Base-by-base conservation (phyloP, 805 yeast genomes). In the Lachancea sp. region DNA sequence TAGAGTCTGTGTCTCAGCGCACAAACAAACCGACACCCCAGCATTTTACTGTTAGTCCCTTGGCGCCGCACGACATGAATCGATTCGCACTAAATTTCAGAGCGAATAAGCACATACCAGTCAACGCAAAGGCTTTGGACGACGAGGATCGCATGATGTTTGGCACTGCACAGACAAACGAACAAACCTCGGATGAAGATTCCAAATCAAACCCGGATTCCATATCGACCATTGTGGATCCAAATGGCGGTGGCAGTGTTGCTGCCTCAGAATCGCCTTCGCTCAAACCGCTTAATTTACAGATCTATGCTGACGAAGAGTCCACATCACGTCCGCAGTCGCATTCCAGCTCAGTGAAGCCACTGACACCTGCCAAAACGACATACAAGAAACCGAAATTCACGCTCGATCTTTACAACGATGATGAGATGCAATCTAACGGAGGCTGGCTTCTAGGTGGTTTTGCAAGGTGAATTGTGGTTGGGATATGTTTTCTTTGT, bases 381-480 rank as follows among this genome's bases (percentile, higher is more conserved):
- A 43, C 38, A 31, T 58, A 57, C 51, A 60, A 59, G 45, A 62
- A 56, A 43, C 59, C 64, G 13, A 47, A 47, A 15, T 47, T 58
- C 11, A 54, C 64, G 3, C 44, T 63, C 11, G 62, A 62, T 47
- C 48, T 63, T 15, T 63, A 63, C 39, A 65, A 61, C 18, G 62
- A 56, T 38, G 51, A 49, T 16, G 63, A 56, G 19, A 36, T 48
- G 36, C 55, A 52, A 35, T 53, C 52, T 32, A 47, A 49, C 6
- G 58, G 55, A 25, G 57, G 54, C 18, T 63, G 68, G 68, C 49
- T 58, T 11, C 45, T 63, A 16, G 66, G 66, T 12, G 61, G 61
- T 8, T 62, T 62, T 36, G 49, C 53, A 16, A 41, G 53, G 33
- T 56, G 43, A 48, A 20, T 16, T 27, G 32, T 29, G 19, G 25